A percentile compares a stretch with the other conserved stretches of the same genome.
phyloP scores from a whole-genome alignment of 305 asterid species.

The Caryopteris hybrid region DNA sequence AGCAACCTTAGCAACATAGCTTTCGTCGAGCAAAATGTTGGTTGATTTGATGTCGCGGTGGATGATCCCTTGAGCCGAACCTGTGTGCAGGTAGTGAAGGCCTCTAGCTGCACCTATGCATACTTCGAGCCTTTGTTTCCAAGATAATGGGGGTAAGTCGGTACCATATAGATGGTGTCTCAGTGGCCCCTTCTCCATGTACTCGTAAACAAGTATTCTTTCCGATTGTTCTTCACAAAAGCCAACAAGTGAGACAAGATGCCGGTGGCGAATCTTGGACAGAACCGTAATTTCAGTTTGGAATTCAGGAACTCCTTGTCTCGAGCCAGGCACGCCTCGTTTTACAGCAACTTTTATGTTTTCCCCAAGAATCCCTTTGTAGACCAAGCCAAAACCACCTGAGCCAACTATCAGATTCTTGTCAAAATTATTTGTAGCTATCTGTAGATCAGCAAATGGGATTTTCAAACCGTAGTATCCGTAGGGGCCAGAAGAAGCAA shows the following conservation, averaged over 20 bases:
- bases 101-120: constrained; percentile 98
- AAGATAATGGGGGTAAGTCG: constrained; percentile 47
- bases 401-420: constrained; percentile 64
- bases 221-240: constrained; percentile 88
- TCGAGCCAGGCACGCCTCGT: constrained; percentile 75
- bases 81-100: constrained; percentile 87
- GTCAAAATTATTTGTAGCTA: constrained; percentile 71
- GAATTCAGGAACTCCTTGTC: constrained; percentile 92
- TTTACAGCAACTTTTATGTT: constrained; percentile 74
- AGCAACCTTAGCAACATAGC: constrained; percentile 72
- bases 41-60: constrained; percentile 90
- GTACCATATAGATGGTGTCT: constrained; percentile 67
- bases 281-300: constrained; percentile 70
- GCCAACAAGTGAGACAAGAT: constrained; percentile 85
- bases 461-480: constrained; percentile 62
- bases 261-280: constrained; percentile 83
- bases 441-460: constrained; percentile 56
- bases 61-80: constrained; percentile 84
- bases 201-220: constrained; percentile 90
- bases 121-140: constrained; percentile 86
- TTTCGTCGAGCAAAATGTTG: constrained; percentile 73
- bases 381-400: constrained; percentile 89
- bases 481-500: constrained; percentile 51
- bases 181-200: constrained; percentile 77
- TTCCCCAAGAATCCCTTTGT: constrained; percentile 55